Base-by-base conservation (phyloP, 345 rosid species). In the Crucihimalaya himalaica region DNA sequence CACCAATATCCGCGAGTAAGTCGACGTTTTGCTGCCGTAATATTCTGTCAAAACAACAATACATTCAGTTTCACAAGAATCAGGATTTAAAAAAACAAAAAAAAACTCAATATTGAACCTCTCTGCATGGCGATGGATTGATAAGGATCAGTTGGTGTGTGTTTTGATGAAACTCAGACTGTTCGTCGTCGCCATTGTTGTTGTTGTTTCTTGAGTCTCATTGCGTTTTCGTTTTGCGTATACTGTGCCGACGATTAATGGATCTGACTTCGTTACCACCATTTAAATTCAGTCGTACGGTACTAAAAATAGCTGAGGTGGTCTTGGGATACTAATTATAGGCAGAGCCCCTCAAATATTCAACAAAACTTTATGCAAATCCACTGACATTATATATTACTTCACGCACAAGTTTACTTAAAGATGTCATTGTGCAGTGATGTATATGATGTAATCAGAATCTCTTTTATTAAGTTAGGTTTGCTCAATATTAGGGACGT, bases 1-100 rank as follows among this genome's bases (percentile, higher is more conserved):
- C 20, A 79, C 80, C 63, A 90, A 23, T 76, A 92, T 82, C 71
- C 84, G 89, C 27, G 86, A 63, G 48, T 81, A 81, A 15, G 84
- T 77, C 35, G 90, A 76, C 25, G 78, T 20, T 50, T 59, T 74
- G 65, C 29, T 83, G 75, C 82, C 81, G 46, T 75, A 78, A 50
- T 65, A 29, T 50, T 84, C 90, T 85, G 75, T 19, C 20, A 63
- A 6, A 56, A 67, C 25, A 15, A 21, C 5, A 25, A 28, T 18
- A 29, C 20, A 37, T 58, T 63, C 53, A 56, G 6, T 48, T 29
- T 71, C 29, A 42, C 3, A 18, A 34, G 1, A 74, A 29, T n/a
- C 28, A 70, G 1, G 34, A 66, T n/a, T 5, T 47, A 31, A 27
- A 27, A 18, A 5, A 31, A 2, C n/a, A 0, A 4, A 9, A 5